These are phyloP conservation scores for Hypomyces rosellus DNA, from an alignment of 2,329 filamentous ascomycete genomes.

Conservation along the genomic window DNA sequence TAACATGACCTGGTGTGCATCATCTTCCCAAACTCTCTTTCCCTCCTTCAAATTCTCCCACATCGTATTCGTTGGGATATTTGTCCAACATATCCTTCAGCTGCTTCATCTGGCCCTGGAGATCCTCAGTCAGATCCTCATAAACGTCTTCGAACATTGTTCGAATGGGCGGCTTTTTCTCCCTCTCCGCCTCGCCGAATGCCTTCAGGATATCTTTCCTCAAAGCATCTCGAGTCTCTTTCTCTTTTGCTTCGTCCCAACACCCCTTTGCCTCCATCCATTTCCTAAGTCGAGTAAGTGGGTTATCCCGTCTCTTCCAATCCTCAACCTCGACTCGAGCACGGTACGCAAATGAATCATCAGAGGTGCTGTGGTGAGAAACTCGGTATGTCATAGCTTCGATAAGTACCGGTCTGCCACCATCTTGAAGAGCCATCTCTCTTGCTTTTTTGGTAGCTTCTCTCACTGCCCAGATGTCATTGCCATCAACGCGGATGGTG, in stretches of 20 bases:
- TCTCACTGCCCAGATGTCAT: conserved; percentile 83
- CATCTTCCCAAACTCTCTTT: conserved; percentile 50
- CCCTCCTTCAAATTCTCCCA: conserved; percentile 69
- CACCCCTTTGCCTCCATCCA: conserved; percentile 79
- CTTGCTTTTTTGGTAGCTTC: conserved; percentile 74
- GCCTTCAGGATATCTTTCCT: conserved; percentile 74
- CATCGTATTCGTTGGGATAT: conserved; percentile 90
- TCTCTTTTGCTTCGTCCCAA: conserved; percentile 83
- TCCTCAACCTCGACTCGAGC: conserved; percentile 91
- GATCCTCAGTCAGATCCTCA: conserved; percentile 75
- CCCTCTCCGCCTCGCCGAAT: conserved; percentile 76
- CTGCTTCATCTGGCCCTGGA: conserved; percentile 63
- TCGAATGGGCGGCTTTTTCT: conserved; percentile 68
- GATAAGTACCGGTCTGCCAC: conserved; percentile 77
- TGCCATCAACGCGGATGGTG: conserved; percentile 88
- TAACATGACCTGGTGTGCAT: no score
- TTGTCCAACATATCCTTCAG: conserved; percentile 70
- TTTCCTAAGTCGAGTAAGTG: conserved; percentile 76
- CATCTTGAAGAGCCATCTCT: conserved; percentile 68
- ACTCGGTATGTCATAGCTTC: conserved; percentile 99
- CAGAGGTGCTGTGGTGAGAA: conserved; percentile 91
- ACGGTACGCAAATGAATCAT: conserved; percentile 95
- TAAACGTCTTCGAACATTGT: conserved; percentile 85
- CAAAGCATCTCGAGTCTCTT: conserved; percentile 56
- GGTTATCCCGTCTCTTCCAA: conserved; percentile 88